Conservation (phyloP, 257 asterid species). For the Paraleonurus japonicus region DNA sequence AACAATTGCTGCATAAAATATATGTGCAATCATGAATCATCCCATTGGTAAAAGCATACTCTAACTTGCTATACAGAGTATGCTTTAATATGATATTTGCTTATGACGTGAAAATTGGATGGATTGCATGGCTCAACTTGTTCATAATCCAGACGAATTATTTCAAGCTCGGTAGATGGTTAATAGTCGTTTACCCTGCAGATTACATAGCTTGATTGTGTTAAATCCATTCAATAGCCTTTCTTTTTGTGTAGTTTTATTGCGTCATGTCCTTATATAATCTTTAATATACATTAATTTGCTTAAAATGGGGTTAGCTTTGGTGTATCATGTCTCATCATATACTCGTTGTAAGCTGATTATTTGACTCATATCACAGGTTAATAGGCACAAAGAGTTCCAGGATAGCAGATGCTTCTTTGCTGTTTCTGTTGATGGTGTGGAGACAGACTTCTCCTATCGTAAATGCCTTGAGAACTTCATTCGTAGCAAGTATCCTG, state of each 20-base stretch:
- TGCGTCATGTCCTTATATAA: neutral
- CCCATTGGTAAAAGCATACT: neutral
- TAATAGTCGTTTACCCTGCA: neutral
- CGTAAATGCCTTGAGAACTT: slow-evolving; percentile 72
- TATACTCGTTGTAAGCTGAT: slow-evolving; percentile 21
- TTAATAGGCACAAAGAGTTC: slow-evolving; percentile 58
- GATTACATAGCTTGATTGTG: neutral
- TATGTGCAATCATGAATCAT: no score
- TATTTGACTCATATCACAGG: slow-evolving; percentile 45
- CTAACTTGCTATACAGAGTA: neutral
- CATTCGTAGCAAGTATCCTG: slow-evolving; percentile 61
- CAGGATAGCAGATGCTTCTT: slow-evolving; percentile 85
- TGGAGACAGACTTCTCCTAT: slow-evolving; percentile 75
- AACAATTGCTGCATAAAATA: neutral
- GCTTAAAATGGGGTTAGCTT: neutral
- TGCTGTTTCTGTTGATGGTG: slow-evolving; percentile 64
- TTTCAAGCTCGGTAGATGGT: neutral
- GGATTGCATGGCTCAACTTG: neutral
- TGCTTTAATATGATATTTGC: neutral
- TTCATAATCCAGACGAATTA: neutral
- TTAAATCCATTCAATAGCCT: neutral
- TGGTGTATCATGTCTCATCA: neutral
- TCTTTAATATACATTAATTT: neutral
- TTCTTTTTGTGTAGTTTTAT: neutral
- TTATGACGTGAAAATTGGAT: neutral